A percentile compares a stretch with the other conserved stretches of the same genome.
Evolutionary conservation across 2,329 filamentous ascomycete genomes (phyloP).

Genomic region (Periconia sp.): DNA sequence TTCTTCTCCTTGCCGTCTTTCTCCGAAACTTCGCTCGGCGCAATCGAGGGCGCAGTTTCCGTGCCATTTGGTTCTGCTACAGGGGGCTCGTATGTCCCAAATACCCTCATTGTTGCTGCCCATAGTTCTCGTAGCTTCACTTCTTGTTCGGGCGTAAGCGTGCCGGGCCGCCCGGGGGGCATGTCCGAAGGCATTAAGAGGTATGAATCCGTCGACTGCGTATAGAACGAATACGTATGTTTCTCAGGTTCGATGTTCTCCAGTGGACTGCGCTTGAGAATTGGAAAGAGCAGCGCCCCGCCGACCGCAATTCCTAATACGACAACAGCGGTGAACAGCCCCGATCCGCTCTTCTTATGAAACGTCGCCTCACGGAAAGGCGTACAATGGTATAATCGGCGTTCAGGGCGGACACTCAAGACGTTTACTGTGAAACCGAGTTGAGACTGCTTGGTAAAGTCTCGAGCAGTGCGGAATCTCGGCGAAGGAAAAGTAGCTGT

Average conservation of each 20-base stretch:
- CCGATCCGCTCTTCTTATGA: constrained; percentile 31
- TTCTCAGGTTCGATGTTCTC: constrained; percentile 12
- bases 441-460: constrained; percentile 17
- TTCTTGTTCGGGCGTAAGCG: constrained; percentile 88
- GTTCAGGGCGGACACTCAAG: constrained; percentile 9
- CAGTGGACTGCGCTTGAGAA: constrained; percentile 16
- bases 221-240: constrained; percentile 13
- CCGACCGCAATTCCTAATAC: constrained; percentile 40
- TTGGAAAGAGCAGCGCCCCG: constrained; percentile 36
- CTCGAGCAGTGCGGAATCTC: constrained; percentile 12
- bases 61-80: constrained; percentile 38
- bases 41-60: constrained; percentile 15
- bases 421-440: constrained; percentile 19
- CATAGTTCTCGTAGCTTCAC: constrained; percentile 88
- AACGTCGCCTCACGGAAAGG: constrained; percentile 6
- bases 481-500: constrained; percentile 13
- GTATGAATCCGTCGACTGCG: constrained; percentile 34
- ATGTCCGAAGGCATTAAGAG: constrained; percentile 49
- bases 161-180: constrained; percentile 78
- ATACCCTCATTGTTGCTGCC: constrained; percentile 76
- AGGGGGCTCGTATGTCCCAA: constrained; percentile 61
- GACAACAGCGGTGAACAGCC: constrained; percentile 31
- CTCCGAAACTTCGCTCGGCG: constrained; percentile 19
- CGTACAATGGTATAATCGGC: constrained; percentile 18
- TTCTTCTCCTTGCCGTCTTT: constrained; percentile 61